phyloP scores from a whole-genome alignment of 345 rosid species.

The Conringia planisiliqua region DNA sequence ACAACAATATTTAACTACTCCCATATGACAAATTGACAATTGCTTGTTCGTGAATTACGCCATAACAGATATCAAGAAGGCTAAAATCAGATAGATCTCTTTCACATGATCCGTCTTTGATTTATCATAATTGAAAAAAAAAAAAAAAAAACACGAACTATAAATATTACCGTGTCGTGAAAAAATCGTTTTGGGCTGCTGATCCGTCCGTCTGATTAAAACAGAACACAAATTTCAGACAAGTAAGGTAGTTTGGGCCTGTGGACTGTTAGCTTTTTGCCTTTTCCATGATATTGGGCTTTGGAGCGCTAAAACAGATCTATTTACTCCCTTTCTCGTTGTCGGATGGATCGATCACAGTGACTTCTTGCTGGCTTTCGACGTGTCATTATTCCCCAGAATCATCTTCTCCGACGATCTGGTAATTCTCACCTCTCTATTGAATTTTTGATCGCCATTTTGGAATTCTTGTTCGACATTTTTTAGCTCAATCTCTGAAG shows the following conservation, averaged over 20 bases:
- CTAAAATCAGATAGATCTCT: background rate
- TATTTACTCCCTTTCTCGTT: background rate
- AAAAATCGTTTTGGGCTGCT: background rate
- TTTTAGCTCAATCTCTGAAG: background rate
- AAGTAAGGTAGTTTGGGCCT: conserved; percentile 9
- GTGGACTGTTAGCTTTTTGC: background rate
- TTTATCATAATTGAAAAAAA: background rate
- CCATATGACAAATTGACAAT: background rate
- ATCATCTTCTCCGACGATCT: background rate
- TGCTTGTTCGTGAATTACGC: background rate
- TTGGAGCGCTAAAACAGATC: background rate
- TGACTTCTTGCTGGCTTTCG: background rate
- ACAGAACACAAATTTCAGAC: too few relatives aligned
- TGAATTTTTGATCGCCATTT: background rate
- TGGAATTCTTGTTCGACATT: background rate
- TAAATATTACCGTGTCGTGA: background rate
- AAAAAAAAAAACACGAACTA: background rate
- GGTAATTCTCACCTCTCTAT: conserved; percentile 1
- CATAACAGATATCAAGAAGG: background rate
- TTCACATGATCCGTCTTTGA: background rate
- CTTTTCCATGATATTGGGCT: background rate
- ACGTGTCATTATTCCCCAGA: background rate
- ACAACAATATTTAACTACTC: background rate
- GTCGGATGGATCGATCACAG: background rate
- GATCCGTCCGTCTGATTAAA: too few relatives aligned